Evolutionary conservation across 202 grass and related monocot genomes (phyloP).

Genomic region (Dendrocalamus latiflorus): DNA sequence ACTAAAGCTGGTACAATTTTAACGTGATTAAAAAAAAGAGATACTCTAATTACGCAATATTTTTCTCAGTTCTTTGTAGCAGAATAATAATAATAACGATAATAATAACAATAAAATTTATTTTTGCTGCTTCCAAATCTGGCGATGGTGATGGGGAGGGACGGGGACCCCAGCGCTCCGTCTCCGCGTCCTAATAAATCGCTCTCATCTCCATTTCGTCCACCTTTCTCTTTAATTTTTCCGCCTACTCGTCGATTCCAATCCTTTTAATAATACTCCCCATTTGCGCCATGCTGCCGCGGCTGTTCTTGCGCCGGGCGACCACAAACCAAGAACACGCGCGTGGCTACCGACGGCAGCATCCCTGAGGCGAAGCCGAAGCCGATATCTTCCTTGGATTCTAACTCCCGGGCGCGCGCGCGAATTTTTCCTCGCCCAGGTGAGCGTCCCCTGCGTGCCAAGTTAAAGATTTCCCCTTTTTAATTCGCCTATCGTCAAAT

Average conservation of each 20-base stretch:
- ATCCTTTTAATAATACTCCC: conserved; percentile 10
- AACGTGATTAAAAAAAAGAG: neutral
- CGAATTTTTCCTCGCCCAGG: conserved; percentile 32
- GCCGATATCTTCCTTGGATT: conserved; percentile 17
- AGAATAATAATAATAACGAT: neutral
- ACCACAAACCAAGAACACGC: conserved; percentile 36
- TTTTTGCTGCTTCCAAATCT: conserved; percentile 43
- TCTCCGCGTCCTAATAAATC: conserved; percentile 46
- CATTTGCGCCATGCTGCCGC: conserved; percentile 38
- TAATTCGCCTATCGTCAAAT: conserved; percentile 8
- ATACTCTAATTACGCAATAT: neutral
- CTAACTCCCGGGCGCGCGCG: conserved; percentile 21
- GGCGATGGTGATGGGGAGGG: conserved; percentile 35
- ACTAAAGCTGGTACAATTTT: neutral
- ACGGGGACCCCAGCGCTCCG: conserved; percentile 11
- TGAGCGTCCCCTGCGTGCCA: conserved; percentile 22
- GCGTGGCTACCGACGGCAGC: neutral
- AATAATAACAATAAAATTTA: no score
- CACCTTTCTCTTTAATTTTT: conserved; percentile 4
- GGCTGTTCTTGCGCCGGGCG: conserved; percentile 12
- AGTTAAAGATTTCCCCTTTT: neutral
- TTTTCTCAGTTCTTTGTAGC: neutral
- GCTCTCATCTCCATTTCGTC: conserved; percentile 19
- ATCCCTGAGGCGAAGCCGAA: conserved; percentile 9
- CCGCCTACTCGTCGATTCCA: conserved; percentile 29